Evolutionary conservation across 208 protist genomes (phyloP).

Genomic region (Trypanosoma grayi): DNA sequence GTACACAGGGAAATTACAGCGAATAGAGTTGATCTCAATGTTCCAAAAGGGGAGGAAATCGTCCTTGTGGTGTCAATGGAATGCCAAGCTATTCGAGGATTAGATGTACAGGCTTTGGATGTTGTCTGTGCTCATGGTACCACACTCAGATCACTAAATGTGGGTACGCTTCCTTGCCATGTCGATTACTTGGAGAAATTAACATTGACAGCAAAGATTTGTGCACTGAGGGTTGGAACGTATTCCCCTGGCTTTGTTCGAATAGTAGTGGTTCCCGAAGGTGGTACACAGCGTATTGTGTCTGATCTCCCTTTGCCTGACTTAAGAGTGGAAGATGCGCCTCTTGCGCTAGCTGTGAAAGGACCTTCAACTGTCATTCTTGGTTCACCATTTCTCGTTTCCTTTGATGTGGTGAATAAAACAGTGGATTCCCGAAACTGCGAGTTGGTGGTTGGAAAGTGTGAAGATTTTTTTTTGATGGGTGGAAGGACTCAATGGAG

Average conservation of each 20-base stretch:
- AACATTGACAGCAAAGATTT: conserved; percentile 41
- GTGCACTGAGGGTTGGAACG: conserved; percentile 21
- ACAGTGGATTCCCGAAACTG: conserved; percentile 29
- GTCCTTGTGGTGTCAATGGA: conserved; percentile 45
- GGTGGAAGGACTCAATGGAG: conserved; percentile 32
- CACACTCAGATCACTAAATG: conserved; percentile 31
- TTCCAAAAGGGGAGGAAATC: conserved; percentile 32
- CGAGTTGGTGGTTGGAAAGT: conserved; percentile 35
- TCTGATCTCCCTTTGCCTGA: conserved; percentile 54
- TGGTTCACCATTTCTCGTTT: conserved; percentile 33
- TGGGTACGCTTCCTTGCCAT: conserved; percentile 30
- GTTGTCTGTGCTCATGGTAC: conserved; percentile 35
- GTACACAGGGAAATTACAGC: conserved; percentile 26
- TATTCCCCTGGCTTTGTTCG: conserved; percentile 51
- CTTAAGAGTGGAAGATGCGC: conserved; percentile 34
- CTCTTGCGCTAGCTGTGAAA: conserved; percentile 28
- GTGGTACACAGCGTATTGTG: conserved; percentile 27
- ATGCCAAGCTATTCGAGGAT: conserved; percentile 39
- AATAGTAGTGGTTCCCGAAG: conserved; percentile 36
- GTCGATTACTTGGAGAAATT: conserved; percentile 59
- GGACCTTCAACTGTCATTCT: conserved; percentile 36
- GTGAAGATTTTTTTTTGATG: conserved; percentile 30
- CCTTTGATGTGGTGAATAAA: conserved; percentile 37
- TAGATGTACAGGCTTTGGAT: conserved; percentile 44
- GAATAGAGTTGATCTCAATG: conserved; percentile 24